Evolutionary conservation across 345 rosid genomes (phyloP), one percentile per base, ranked within the genome.

Genomic region (Nasturtium officinale): DNA sequence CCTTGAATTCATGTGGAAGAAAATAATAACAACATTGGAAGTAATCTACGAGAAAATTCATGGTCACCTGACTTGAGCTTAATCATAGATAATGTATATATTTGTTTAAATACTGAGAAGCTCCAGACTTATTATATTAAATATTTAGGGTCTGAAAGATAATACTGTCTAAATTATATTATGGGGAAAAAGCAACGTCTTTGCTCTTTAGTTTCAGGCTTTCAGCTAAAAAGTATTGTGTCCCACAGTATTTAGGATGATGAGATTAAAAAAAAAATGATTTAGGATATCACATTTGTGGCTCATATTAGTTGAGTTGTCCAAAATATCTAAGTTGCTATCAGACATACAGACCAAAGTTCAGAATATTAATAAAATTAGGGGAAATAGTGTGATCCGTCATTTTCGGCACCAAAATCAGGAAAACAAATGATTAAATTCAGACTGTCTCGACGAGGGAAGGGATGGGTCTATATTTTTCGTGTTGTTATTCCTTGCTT

Each of bases 311-410:
- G 35, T 74, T 58, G 33, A 56, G 66, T 17, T 57, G 67, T 73
- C 72, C 75, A 77, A 83, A 83, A 82, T 83, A 85, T 85, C 86
- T 73, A 30, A 11, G 45, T 72, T 30, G 71, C 66, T 74, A 69
- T 78, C 75, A 55, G 42, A 30, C 13, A 40, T 55, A 67, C 76
- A 71, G 76, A 78, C 55, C 61, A 61, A 79, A 33, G 56, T 63
- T 72, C 9, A 29, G 29, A 40, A 15, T 29, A 32, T 8, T 35
- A 54, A 78, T 40, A 6, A 45, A 15, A 43, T 7, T 56, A 38
- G 13, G 60, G 63, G 47, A 43, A 59, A 50, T 59, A 46, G 7
- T 57, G 63, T 52, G 47, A 73, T 51, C 61, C 23, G 38, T 60
- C 71, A 42, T 21, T 51, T 54, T 35, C 33, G 16, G 28, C 43